These are phyloP conservation scores for Hypoxylon sp. DNA, from an alignment of 2,329 filamentous ascomycete species.

Conservation along the genomic window DNA sequence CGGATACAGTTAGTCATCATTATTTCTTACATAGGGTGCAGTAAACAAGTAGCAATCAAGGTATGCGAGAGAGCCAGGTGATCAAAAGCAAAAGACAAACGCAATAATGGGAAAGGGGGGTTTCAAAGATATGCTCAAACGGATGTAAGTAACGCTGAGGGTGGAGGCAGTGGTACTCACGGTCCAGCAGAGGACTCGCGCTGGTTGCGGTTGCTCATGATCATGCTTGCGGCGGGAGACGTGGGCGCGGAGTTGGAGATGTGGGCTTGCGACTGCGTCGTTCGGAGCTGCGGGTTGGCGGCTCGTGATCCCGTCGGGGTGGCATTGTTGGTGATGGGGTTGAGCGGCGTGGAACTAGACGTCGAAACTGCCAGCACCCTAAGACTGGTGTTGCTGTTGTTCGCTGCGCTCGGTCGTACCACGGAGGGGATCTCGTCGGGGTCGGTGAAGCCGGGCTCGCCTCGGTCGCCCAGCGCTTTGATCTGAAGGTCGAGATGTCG, in stretches of 20 bases:
- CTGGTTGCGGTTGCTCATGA: constrained; percentile 67
- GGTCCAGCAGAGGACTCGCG: constrained; percentile 73
- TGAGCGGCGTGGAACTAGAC: constrained; percentile 55
- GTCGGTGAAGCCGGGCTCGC: constrained; percentile 73
- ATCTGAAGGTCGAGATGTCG: constrained; percentile 74
- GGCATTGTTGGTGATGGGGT: constrained; percentile 58
- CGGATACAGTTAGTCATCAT: constrained; percentile 22
- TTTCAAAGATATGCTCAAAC: neutral
- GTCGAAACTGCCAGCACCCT: constrained; percentile 55
- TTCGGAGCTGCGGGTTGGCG: constrained; percentile 64
- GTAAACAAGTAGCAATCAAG: neutral
- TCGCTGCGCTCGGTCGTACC: constrained; percentile 70
- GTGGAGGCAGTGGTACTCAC: constrained; percentile 33
- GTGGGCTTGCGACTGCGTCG: constrained; percentile 64
- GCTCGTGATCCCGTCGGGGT: constrained; percentile 61
- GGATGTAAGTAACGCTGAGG: neutral
- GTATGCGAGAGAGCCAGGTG: neutral
- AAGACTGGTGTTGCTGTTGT: constrained; percentile 64
- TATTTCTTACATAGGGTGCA: constrained; percentile 13
- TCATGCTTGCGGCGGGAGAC: constrained; percentile 73
- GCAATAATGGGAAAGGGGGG: constrained; percentile 1
- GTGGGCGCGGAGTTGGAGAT: constrained; percentile 71
- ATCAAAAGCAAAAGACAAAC: constrained; percentile 2
- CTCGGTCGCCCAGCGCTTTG: constrained; percentile 72
- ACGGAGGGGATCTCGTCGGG: constrained; percentile 75